Evolutionary conservation across 345 rosid genomes (phyloP), one percentile per base, ranked within the genome.

Genomic region (Dipteronia dyeriana): DNA sequence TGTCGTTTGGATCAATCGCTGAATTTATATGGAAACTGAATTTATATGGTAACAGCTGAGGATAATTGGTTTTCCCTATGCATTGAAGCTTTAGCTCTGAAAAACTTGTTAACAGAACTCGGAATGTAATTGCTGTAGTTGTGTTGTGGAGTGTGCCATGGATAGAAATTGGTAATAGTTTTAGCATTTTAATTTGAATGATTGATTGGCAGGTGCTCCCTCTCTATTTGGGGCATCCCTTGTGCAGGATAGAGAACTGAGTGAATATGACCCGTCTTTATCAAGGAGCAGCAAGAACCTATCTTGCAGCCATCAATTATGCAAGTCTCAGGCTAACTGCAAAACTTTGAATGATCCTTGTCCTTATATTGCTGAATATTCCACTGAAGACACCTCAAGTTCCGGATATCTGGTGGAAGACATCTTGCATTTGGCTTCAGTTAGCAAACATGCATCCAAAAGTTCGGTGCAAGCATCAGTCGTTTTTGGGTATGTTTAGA

Each of bases 221-320:
- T 69, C 43, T 57, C 61, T 77, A 49, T 76, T 72, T 67, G 84
- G 84, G 78, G 81, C 81, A 81, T 73, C 75, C 75, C 77, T 73
- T 73, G 13, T 81, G 84, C 84, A 81, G 84, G 84, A 77, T 68
- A 81, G 72, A 81, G 75, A 81, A 43, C 56, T 81, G 3, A 45
- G 81, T 20, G 78, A 81, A 76, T 81, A 77, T 31, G 68, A 71
- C 1, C 84, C 84, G 1, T 62, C 78, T 61, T 62, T 25, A 43
- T 81, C 84, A 6, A 81, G 70, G 53, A 77, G 78, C 31, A 76
- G 84, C 78, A 74, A 26, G 39, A 72, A 68, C 20, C 43, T 77
- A 5, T 68, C 84, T 62, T 81, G 81, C 76, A 69, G 67, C 49
- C 78, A 81, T 69, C 81, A 39, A 51, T 71, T 81, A 29, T 81